These are phyloP conservation scores for Vinca minor DNA, from an alignment of 257 asterid species.

Conservation along the genomic window DNA sequence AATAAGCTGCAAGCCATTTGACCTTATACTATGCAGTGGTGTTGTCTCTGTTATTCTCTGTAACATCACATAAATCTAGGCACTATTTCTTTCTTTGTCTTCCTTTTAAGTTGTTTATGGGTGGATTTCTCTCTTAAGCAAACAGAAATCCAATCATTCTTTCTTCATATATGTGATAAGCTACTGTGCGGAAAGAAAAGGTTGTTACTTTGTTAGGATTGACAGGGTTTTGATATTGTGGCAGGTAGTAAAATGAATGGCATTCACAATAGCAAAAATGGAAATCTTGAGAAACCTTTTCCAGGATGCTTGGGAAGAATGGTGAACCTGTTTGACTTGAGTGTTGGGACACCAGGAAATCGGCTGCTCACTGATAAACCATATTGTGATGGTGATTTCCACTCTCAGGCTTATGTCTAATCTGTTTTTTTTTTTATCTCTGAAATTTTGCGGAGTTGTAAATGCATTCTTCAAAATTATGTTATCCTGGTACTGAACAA, in stretches of 20 bases:
- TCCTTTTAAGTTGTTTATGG: slow-evolving; percentile 1
- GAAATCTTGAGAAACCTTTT: slow-evolving; percentile 38
- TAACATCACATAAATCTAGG: slow-evolving; percentile 25
- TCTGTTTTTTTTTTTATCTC: slow-evolving; percentile 1
- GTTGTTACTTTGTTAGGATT: slow-evolving; percentile 1
- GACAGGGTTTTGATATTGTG: background rate
- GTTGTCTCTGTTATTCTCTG: slow-evolving; percentile 25
- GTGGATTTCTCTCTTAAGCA: background rate
- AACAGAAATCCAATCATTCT: background rate
- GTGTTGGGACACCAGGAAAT: slow-evolving; percentile 53
- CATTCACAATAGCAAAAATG: slow-evolving; percentile 29
- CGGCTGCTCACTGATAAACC: slow-evolving; percentile 73
- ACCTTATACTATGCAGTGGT: slow-evolving; percentile 17
- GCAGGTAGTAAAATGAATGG: slow-evolving; percentile 74
- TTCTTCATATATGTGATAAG: background rate
- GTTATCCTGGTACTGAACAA: background rate
- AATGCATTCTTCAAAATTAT: background rate
- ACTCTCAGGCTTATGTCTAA: background rate
- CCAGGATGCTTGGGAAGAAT: slow-evolving; percentile 89
- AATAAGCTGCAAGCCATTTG: slow-evolving; percentile 17
- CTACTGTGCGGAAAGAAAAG: background rate
- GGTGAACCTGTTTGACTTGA: slow-evolving; percentile 82
- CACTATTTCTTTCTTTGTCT: slow-evolving; percentile 5
- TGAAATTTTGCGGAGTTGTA: background rate
- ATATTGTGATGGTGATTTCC: slow-evolving; percentile 52